These are phyloP conservation scores for Beauveria caledonica DNA, from an alignment of 2,329 filamentous ascomycete species.

Conservation along the genomic window DNA sequence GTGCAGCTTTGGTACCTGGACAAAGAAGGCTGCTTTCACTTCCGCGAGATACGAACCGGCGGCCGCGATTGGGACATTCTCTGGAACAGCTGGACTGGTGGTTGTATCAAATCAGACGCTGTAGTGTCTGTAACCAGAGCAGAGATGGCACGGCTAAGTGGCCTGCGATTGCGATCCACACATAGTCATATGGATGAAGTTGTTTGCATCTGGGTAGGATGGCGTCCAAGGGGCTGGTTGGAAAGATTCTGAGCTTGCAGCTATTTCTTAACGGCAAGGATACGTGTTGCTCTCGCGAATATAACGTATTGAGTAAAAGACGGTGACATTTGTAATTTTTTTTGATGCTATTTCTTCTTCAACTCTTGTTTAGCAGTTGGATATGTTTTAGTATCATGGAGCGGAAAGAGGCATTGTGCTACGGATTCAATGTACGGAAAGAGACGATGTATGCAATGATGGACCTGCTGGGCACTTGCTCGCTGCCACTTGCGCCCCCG, in stretches of 20 bases:
- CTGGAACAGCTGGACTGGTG: slow-evolving; percentile 24
- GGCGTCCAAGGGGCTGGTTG: background rate
- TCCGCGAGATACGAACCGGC: background rate
- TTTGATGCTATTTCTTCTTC: background rate
- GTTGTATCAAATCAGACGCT: background rate
- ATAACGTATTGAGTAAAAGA: background rate
- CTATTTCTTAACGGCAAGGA: background rate
- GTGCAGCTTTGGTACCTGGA: slow-evolving; percentile 12
- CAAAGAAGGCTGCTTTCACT: background rate
- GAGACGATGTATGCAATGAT: too few species aligned
- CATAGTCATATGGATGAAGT: background rate
- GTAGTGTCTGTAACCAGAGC: background rate
- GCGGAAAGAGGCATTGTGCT: background rate
- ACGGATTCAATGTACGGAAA: background rate
- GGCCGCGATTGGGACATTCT: slow-evolving; percentile 16
- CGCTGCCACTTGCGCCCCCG: background rate
- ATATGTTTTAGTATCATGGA: background rate
- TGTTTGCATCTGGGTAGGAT: background rate
- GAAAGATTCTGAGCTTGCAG: background rate
- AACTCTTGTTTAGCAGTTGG: background rate
- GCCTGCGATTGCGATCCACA: slow-evolving; percentile 14
- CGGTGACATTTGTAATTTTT: too few species aligned
- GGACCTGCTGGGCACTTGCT: background rate
- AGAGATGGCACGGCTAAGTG: background rate
- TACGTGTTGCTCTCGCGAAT: background rate